These are phyloP conservation scores for Epichloe sp. DNA, from an alignment of 2,329 filamentous ascomycete genomes.

Conservation along the genomic window DNA sequence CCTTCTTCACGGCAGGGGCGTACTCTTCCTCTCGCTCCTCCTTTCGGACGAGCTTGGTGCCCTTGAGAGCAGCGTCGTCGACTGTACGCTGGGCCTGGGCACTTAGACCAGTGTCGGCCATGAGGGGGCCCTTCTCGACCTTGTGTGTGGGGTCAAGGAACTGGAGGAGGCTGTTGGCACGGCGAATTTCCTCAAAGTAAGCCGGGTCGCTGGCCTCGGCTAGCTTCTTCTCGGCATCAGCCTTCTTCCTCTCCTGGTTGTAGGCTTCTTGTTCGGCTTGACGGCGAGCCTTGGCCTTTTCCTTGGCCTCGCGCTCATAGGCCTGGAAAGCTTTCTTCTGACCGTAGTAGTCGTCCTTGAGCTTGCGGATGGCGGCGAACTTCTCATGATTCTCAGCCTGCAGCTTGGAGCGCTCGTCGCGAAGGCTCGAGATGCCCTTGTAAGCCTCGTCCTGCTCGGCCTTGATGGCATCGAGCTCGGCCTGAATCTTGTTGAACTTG, in stretches of 20 bases:
- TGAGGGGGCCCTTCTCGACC: constrained; percentile 53
- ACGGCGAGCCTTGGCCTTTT: constrained; percentile 62
- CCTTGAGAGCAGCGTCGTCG: constrained; percentile 73
- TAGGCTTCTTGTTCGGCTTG: constrained; percentile 68
- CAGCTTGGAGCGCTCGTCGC: constrained; percentile 74
- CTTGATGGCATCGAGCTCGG: constrained; percentile 82
- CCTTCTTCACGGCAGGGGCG: constrained; percentile 67
- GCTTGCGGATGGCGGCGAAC: constrained; percentile 64
- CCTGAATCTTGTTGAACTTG: constrained; percentile 71
- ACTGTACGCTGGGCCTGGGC: constrained; percentile 74
- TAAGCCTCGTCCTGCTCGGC: constrained; percentile 82
- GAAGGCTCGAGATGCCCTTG: constrained; percentile 73
- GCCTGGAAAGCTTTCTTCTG: constrained; percentile 70
- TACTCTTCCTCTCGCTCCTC: constrained; percentile 80
- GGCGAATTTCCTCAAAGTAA: constrained; percentile 84
- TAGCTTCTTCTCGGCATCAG: constrained; percentile 62
- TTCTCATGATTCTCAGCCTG: constrained; percentile 80
- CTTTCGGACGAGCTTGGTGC: constrained; percentile 72
- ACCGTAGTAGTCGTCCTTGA: constrained; percentile 82
- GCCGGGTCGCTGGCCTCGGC: constrained; percentile 75
- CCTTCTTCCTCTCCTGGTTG: constrained; percentile 60
- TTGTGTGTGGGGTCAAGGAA: constrained; percentile 72
- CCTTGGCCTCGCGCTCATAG: constrained; percentile 73
- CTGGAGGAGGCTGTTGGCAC: constrained; percentile 73
- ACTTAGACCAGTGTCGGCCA: constrained; percentile 58